Percentiles rank a stretch among this genome's conserved stretches.
Evolutionary conservation across 441 rosid genomes (phyloP).

Genomic region (Syzygium syzygioides): DNA sequence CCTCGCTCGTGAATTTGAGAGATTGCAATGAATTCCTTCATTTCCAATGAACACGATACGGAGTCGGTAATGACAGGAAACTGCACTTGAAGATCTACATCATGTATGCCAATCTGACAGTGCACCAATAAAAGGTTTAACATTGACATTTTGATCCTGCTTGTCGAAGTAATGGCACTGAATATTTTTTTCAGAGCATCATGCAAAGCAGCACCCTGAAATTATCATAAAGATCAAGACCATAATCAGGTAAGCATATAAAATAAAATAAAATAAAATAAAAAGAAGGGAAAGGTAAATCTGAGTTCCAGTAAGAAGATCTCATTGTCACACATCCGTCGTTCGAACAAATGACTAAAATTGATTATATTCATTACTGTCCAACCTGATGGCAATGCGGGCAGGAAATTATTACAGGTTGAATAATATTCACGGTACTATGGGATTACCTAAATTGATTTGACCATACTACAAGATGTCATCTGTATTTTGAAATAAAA

Average conservation of each 20-base stretch:
- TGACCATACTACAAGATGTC: not conserved
- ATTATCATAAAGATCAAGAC: not conserved
- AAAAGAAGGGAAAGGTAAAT: not conserved
- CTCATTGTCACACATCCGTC: not conserved
- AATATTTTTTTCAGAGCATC: conserved; percentile 51
- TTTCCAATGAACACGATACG: conserved; percentile 34
- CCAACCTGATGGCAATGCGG: not conserved
- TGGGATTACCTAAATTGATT: not conserved
- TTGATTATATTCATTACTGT: not conserved
- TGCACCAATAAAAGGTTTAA: conserved; percentile 62
- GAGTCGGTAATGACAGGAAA: conserved; percentile 40
- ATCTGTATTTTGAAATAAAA: not conserved
- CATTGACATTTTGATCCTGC: conserved; percentile 40
- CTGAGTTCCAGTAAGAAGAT: not conserved
- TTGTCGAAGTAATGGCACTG: conserved; percentile 28
- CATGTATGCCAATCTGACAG: conserved; percentile 41
- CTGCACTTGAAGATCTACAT: conserved; percentile 39
- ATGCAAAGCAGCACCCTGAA: conserved; percentile 73
- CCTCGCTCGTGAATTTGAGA: conserved; percentile 43
- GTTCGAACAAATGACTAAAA: not conserved
- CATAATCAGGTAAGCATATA: not conserved
- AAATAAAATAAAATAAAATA: no score
- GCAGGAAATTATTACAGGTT: not conserved
- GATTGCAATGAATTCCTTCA: conserved; percentile 51
- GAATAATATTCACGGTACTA: not conserved